Evolutionary conservation across 345 rosid genomes (phyloP), one percentile per base, ranked within the genome.

Genomic region (Diplotaxis tenuifolia): DNA sequence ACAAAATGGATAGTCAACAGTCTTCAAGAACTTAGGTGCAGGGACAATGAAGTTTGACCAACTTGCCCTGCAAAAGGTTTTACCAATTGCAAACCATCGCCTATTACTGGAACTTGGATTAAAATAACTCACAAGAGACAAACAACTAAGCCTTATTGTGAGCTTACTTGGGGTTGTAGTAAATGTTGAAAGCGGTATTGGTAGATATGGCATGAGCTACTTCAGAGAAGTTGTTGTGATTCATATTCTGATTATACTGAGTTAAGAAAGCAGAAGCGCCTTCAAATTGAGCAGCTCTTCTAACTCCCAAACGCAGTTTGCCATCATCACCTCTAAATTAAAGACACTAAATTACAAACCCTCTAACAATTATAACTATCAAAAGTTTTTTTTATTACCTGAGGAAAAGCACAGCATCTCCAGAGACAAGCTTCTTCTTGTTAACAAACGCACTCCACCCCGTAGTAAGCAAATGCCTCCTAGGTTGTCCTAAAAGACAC

Each of bases 381-480:
- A 0, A 0, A 19, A 15, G 7, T 3, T 32, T 7, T n/a, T 50
- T 21, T 27, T 16, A 14, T 10, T 78, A 92, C 99, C 98, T 89
- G 16, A 92, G 93, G 78, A 96, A 96, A 60, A 96, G 97, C 67
- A 96, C 97, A 45, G 98, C 99, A 84, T 96, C 99, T 74, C 99
- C 99, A 14, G 98, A 90, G 49, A 96, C 95, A 58, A 96, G 97
- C 77, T 92, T 92, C 89, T 96, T 96, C 90, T 85, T 90, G 78
- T 96, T 96, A 4, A 96, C 98, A 79, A 96, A 96, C 18, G 93
- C 94, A 81, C 97, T 96, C 99, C 99, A 96, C 45, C 99, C 99
- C 6, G 98, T 96, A 5, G 99, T 96, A 12, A 96, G 96, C 90
- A 96, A 83, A 81, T 96, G 99, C 83, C 99, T 86, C 72, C 98